Evolutionary conservation across 1,284 basidiomycete species (phyloP).

Genomic region (Exsudoporus floridanus): DNA sequence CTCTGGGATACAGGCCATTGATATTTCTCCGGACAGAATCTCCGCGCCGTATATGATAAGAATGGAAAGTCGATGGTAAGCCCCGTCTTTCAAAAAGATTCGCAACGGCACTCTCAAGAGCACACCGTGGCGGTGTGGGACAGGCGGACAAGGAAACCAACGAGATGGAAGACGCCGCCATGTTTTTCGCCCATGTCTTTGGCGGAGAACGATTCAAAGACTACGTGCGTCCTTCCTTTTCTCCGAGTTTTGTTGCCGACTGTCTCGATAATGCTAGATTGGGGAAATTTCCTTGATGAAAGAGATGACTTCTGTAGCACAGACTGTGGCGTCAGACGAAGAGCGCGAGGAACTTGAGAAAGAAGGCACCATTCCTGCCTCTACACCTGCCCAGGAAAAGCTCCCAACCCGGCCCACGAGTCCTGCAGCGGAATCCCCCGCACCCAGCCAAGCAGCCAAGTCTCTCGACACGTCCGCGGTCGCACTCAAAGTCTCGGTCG

Average conservation of each 20-base stretch:
- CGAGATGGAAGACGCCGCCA: slow-evolving; percentile 82
- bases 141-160: slow-evolving; percentile 72
- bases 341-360: slow-evolving; percentile 87
- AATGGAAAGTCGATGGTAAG: slow-evolving; percentile 85
- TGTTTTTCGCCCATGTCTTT: slow-evolving; percentile 91
- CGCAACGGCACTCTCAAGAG: slow-evolving; percentile 4
- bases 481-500: slow-evolving; percentile 20
- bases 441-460: slow-evolving; percentile 1
- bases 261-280: slow-evolving; percentile 51
- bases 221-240: slow-evolving; percentile 58
- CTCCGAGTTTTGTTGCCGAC: neutral
- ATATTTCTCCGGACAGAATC: slow-evolving; percentile 55
- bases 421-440: slow-evolving; percentile 23
- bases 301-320: slow-evolving; percentile 80
- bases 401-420: slow-evolving; percentile 25
- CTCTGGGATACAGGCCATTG: slow-evolving; percentile 4
- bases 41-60: slow-evolving; percentile 91
- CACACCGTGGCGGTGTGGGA: neutral
- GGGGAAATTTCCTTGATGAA: slow-evolving; percentile 93
- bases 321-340: slow-evolving; percentile 85
- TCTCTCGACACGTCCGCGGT: slow-evolving; percentile 18
- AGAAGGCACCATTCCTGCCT: slow-evolving; percentile 44
- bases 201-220: slow-evolving; percentile 86
- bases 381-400: slow-evolving; percentile 22
- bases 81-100: slow-evolving; percentile 10